phyloP scores from a whole-genome alignment of 352 stramenopile genomes.

The Proteromonas lacertae region DNA sequence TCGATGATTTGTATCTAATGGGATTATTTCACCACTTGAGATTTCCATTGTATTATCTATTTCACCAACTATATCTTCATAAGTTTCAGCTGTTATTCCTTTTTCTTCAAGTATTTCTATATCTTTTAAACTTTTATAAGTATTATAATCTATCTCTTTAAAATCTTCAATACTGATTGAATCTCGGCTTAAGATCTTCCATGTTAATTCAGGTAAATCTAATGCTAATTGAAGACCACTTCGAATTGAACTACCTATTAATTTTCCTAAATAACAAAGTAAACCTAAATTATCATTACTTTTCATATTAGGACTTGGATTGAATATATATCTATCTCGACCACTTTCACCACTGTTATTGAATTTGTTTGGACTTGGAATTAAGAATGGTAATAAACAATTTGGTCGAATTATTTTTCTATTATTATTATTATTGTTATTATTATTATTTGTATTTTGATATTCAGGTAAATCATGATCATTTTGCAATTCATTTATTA shows the following conservation, averaged over 20 bases:
- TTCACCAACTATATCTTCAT: not conserved
- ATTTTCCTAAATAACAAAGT: conserved; percentile 68
- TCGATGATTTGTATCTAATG: not conserved
- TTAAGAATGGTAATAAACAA: conserved; percentile 34
- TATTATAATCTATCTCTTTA: conserved; percentile 7
- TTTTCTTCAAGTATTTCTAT: conserved; percentile 9
- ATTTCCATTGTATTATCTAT: conserved; percentile 11
- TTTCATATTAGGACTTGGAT: conserved; percentile 25
- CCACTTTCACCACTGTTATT: conserved; percentile 38
- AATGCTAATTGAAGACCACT: conserved; percentile 71
- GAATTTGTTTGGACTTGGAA: conserved; percentile 42
- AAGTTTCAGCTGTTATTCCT: conserved; percentile 15
- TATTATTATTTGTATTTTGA: not conserved
- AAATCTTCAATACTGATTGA: conserved; percentile 29
- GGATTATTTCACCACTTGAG: conserved; percentile 5
- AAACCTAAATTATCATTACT: conserved; percentile 27
- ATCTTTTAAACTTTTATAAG: not conserved
- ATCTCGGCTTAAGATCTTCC: conserved; percentile 31
- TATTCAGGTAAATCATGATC: conserved; percentile 5
- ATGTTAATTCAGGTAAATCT: conserved; percentile 39
- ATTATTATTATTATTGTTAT: conserved; percentile 2
- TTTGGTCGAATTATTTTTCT: too few relatives aligned
- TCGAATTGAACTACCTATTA: conserved; percentile 67
- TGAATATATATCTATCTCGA: conserved; percentile 58
- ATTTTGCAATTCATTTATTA: conserved; percentile 57